Evolutionary conservation across 257 asterid species (phyloP).

Genomic region (Jaltomata sinuosa): DNA sequence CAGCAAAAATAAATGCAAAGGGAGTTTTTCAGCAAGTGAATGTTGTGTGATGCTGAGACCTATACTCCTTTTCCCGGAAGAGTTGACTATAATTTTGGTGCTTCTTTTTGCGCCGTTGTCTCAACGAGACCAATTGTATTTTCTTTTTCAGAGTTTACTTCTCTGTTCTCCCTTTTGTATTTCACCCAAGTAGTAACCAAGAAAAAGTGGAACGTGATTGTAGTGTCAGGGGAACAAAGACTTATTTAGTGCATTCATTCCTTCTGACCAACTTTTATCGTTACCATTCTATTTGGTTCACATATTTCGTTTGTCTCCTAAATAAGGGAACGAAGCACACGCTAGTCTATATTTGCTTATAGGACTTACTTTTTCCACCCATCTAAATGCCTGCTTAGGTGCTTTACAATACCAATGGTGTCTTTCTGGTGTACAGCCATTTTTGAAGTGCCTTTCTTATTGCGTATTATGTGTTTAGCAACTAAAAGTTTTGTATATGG

Average conservation of each 20-base stretch:
- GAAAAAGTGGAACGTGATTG: background rate
- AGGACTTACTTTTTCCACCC: background rate
- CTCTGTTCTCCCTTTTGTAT: background rate
- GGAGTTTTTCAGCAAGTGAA: conserved; percentile 1
- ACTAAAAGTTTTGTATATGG: background rate
- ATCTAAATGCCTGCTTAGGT: background rate
- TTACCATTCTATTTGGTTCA: background rate
- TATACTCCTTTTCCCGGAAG: background rate
- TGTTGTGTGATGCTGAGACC: conserved; percentile 2
- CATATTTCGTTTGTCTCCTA: background rate
- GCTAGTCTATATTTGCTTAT: background rate
- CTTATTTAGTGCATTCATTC: background rate
- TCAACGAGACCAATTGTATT: background rate
- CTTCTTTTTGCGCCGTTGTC: background rate
- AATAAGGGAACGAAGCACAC: background rate
- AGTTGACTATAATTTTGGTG: background rate
- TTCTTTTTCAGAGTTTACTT: background rate
- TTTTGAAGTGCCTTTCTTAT: background rate
- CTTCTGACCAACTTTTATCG: background rate
- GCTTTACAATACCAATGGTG: background rate
- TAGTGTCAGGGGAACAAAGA: background rate
- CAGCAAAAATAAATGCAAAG: background rate
- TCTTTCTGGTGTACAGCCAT: background rate
- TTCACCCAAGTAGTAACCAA: background rate
- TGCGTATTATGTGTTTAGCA: background rate